phyloP scores from a whole-genome alignment of 192 early-diverging fungal species.

The Coemansia sp. region DNA sequence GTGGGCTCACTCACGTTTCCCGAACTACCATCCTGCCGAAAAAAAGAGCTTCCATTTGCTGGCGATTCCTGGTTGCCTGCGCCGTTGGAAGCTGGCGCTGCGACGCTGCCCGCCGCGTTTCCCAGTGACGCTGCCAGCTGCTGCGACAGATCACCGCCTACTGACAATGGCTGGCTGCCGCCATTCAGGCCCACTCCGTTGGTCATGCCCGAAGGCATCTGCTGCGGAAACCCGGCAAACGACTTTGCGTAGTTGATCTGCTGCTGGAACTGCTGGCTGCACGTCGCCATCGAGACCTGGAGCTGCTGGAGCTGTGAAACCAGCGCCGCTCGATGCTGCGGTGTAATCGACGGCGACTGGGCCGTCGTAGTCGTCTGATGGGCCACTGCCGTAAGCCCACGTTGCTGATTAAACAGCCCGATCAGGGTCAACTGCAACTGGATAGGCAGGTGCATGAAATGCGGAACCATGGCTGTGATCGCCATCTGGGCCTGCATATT shows the following conservation, averaged over 20 bases:
- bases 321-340: slow-evolving; percentile 25
- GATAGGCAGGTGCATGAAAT: slow-evolving; percentile 24
- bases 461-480: slow-evolving; percentile 20
- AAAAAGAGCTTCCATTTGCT: slow-evolving; percentile 16
- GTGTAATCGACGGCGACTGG: slow-evolving; percentile 13
- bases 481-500: slow-evolving; percentile 34
- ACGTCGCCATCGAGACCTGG: slow-evolving; percentile 9
- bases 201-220: slow-evolving; percentile 10
- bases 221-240: slow-evolving; percentile 6
- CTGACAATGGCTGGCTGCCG: background rate
- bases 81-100: background rate
- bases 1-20: slow-evolving; percentile 47
- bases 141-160: background rate
- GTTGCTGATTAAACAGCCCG: slow-evolving; percentile 16
- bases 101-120: background rate
- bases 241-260: slow-evolving; percentile 17
- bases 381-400: background rate
- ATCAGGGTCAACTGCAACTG: slow-evolving; percentile 15
- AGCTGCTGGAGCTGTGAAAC: slow-evolving; percentile 16
- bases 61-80: background rate
- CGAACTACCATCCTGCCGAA: slow-evolving; percentile 34
- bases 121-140: slow-evolving; percentile 6
- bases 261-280: slow-evolving; percentile 11
- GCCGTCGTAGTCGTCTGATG: slow-evolving; percentile 17
- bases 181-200: background rate